Evolutionary conservation across 768 basidiomycete genomes (phyloP).

Genomic region (Psilocybe sp.): DNA sequence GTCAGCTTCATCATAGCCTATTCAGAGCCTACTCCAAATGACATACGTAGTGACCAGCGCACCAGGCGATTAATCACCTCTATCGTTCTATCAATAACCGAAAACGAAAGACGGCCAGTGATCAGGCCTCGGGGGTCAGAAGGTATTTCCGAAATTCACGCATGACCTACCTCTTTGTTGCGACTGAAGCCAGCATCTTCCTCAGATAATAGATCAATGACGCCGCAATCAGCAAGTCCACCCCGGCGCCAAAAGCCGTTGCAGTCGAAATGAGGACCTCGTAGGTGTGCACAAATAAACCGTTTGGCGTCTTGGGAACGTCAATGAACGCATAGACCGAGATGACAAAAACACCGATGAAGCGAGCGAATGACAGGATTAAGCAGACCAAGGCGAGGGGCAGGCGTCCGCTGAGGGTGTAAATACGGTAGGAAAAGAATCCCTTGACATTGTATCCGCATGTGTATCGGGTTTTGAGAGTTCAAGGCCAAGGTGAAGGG

Average conservation of each 20-base stretch:
- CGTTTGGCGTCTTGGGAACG: slow-evolving; percentile 12
- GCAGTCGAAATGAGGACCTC: slow-evolving; percentile 12
- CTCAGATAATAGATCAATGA: slow-evolving; percentile 13
- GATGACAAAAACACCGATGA: slow-evolving; percentile 3
- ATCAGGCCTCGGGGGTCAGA: neutral
- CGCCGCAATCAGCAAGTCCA: slow-evolving; percentile 13
- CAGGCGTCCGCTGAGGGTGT: slow-evolving; percentile 2
- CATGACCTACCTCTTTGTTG: slow-evolving; percentile 10
- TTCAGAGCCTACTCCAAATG: neutral
- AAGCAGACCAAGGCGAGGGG: slow-evolving; percentile 5
- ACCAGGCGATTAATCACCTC: slow-evolving; percentile 13
- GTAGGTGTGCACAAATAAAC: slow-evolving; percentile 3
- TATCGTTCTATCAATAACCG: slow-evolving; percentile 7
- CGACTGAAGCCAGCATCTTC: slow-evolving; percentile 8
- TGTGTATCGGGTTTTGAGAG: neutral
- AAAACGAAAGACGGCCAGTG: neutral
- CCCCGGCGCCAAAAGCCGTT: slow-evolving; percentile 8
- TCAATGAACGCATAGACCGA: slow-evolving; percentile 8
- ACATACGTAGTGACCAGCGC: slow-evolving; percentile 14
- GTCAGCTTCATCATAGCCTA: neutral
- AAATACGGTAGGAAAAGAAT: slow-evolving; percentile 12
- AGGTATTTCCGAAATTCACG: too few relatives aligned
- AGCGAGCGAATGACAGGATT: slow-evolving; percentile 5
- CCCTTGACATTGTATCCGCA: neutral
- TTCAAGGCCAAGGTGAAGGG: neutral